Base-by-base conservation (phyloP, 1,139 yeast species). In the Blastobotrys indianensis region DNA sequence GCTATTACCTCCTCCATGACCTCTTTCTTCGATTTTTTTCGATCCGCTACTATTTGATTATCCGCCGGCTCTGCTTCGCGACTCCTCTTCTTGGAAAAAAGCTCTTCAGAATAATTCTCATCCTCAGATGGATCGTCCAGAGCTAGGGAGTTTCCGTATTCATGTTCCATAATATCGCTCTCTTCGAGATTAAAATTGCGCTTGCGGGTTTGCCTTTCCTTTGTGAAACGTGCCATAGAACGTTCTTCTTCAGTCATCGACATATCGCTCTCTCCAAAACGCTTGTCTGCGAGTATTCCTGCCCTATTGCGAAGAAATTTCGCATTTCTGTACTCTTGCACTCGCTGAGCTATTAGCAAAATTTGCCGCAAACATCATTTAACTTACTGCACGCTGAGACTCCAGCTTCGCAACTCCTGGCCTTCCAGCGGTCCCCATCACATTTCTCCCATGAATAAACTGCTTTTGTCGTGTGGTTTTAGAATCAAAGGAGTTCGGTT, bases 1-100 rank as follows among this genome's bases (percentile, higher is more conserved):
- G 97, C 95, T 53, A 94, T 92, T 47, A 94, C 79, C 65, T 94
- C 99, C 58, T 86, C 82, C 98, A 94, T 92, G 36, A 94, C 95
- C 64, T 94, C 98, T 38, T 87, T 85, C 62, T 92, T 90, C 29
- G 92, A 77, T 68, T 88, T 94, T 64, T 84, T 86, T 50, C 80
- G 76, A 29, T 72, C 70, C 0, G 75, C 75, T 35, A 60, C 70
- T 4, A 63, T 73, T 1, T 58, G 64, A 6, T 59, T 65, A 8
- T 70, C 76, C 48, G 58, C 7, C 25, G 4, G 25, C 4, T 20
- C 25, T 4, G 25, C 4, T 20, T 20, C 25, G 7, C 7, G 25
- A 7, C 25, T 20, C 25, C 25, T 20, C 25, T 20, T 20, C 25
- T 7, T 20, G 7, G 25, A 20, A 20, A 20, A 20, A 4, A 20